Conservation (phyloP, 345 rosid genomes). For the Boechera retrofracta region DNA sequence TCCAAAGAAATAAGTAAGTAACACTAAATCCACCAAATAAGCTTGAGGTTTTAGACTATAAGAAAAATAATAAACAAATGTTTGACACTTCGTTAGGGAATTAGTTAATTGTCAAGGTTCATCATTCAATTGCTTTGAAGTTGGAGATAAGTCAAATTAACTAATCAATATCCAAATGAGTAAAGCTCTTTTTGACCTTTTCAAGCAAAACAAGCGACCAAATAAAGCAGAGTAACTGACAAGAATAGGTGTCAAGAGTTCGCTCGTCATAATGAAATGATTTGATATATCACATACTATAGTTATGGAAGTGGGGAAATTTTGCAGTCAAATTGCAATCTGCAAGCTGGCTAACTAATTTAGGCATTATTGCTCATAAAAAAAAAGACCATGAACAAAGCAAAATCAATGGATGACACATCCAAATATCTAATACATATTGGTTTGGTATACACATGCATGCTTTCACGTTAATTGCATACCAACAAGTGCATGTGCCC, state of each 20-base stretch:
- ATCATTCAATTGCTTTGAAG: too few relatives aligned
- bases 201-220: conserved; percentile 31
- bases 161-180: conserved; percentile 34
- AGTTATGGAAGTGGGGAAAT: conserved; percentile 40
- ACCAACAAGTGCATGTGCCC: background rate
- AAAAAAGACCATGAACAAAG: conserved; percentile 11
- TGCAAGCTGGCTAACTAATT: conserved; percentile 35
- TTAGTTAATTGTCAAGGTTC: conserved; percentile 10
- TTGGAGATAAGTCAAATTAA: too few relatives aligned
- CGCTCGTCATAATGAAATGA: conserved; percentile 42
- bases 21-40: background rate
- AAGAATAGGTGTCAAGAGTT: conserved; percentile 27
- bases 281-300: conserved; percentile 44
- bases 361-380: conserved; percentile 29
- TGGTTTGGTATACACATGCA: conserved; percentile 8
- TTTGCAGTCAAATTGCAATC: conserved; percentile 24
- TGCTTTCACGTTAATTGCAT: conserved; percentile 22
- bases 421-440: background rate
- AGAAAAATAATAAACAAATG: background rate
- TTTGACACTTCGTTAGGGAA: background rate
- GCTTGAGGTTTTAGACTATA: background rate
- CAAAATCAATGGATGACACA: conserved; percentile 17
- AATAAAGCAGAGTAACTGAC: conserved; percentile 37
- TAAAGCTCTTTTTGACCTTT: conserved; percentile 36
- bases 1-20: background rate